Percentiles rank a stretch among this genome's conserved stretches.
Conservation (phyloP, 2,329 filamentous ascomycete species). For the Gaeumannomyces sp. region DNA sequence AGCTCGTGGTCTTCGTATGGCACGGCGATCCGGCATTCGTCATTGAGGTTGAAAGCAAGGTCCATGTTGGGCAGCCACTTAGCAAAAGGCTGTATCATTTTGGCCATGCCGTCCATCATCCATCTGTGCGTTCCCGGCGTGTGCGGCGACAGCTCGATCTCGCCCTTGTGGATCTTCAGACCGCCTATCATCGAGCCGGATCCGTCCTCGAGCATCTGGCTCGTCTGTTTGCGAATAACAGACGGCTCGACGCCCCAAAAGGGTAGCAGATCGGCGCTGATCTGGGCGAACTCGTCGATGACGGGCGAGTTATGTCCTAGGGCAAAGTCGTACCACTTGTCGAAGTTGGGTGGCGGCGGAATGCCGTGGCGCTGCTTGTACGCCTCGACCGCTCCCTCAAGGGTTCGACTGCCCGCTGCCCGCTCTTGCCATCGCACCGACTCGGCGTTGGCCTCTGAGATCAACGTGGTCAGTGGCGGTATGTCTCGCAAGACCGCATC, state of each 20-base stretch:
- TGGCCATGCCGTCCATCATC: conserved; percentile 31
- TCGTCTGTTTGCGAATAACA: conserved; percentile 48
- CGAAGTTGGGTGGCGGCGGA: conserved; percentile 77
- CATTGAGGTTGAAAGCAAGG: conserved; percentile 44
- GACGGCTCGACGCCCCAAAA: conserved; percentile 62
- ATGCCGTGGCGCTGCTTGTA: conserved; percentile 79
- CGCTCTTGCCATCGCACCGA: conserved; percentile 5
- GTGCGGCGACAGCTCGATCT: conserved; percentile 24
- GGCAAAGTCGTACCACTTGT: conserved; percentile 55
- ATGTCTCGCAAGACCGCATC: conserved; percentile 1
- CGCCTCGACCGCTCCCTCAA: conserved; percentile 68
- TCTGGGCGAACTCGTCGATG: conserved; percentile 66
- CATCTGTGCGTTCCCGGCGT: conserved; percentile 28
- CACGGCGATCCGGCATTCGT: conserved; percentile 42
- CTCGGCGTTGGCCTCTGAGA: conserved; percentile 38
- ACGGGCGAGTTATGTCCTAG: conserved; percentile 60
- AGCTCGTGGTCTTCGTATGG: conserved; percentile 34
- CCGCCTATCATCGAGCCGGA: conserved; percentile 25
- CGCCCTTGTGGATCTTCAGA: conserved; percentile 25
- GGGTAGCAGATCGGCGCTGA: conserved; percentile 58
- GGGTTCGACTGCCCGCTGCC: conserved; percentile 39
- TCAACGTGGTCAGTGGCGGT: conserved; percentile 1
- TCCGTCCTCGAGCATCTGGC: conserved; percentile 24
- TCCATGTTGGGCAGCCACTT: conserved; percentile 45
- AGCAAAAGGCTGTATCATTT: conserved; percentile 35